phyloP scores from a whole-genome alignment of 2,329 filamentous ascomycete species.

The Ceratocystis cubensis region DNA sequence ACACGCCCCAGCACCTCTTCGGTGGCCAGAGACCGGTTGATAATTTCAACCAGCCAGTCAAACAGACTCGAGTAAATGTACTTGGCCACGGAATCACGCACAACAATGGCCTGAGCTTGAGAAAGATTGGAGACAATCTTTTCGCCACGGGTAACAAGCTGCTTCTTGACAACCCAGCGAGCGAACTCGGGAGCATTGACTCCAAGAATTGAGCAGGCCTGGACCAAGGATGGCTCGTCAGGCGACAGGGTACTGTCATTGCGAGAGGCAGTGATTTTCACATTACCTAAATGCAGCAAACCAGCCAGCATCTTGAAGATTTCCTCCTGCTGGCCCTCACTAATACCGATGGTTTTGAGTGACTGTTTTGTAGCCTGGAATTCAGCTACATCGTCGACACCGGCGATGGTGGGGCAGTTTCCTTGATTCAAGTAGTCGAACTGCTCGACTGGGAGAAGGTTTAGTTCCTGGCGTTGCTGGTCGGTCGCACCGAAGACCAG shows the following conservation, averaged over 20 bases:
- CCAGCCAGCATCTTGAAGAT: slow-evolving; percentile 88
- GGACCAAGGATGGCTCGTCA: slow-evolving; percentile 67
- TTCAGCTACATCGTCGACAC: slow-evolving; percentile 89
- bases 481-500: slow-evolving; percentile 85
- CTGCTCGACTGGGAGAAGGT: slow-evolving; percentile 69
- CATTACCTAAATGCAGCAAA: slow-evolving; percentile 85
- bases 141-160: slow-evolving; percentile 87
- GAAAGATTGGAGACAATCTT: slow-evolving; percentile 95
- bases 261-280: slow-evolving; percentile 84
- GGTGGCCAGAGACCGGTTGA: slow-evolving; percentile 81
- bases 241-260: slow-evolving; percentile 75
- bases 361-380: slow-evolving; percentile 81
- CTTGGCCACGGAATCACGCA: slow-evolving; percentile 94
- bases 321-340: slow-evolving; percentile 57
- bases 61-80: slow-evolving; percentile 98
- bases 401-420: slow-evolving; percentile 78
- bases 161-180: slow-evolving; percentile 98
- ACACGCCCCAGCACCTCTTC: slow-evolving; percentile 75
- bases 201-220: slow-evolving; percentile 73
- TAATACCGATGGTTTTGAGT: slow-evolving; percentile 75
- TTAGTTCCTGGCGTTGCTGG: slow-evolving; percentile 65
- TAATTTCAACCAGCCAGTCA: slow-evolving; percentile 97
- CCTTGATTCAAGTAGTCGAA: slow-evolving; percentile 97
- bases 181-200: slow-evolving; percentile 79
- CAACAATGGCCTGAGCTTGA: slow-evolving; percentile 84